A percentile compares a stretch with the other conserved stretches of the same genome.
Evolutionary conservation across 495 filamentous ascomycete species (phyloP).

Genomic region (Rhypophila decipiens): DNA sequence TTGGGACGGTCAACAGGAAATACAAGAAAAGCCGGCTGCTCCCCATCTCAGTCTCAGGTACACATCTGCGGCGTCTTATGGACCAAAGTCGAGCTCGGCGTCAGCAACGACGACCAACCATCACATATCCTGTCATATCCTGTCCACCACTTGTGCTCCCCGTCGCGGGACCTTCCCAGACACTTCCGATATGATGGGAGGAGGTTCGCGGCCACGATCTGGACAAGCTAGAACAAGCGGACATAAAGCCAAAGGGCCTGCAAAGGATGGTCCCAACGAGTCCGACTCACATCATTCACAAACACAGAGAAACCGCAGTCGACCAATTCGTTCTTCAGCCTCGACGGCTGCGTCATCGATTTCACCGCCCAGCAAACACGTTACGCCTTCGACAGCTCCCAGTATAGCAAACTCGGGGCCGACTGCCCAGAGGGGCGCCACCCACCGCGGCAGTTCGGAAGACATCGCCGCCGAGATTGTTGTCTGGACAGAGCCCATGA

Average conservation of each 20-base stretch:
- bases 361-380: constrained; percentile 5
- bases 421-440: background rate
- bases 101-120: constrained; percentile 12
- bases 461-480: constrained; percentile 31
- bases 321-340: constrained; percentile 13
- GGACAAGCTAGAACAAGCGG: constrained; percentile 16
- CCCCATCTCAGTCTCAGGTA: too few species aligned
- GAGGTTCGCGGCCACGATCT: constrained; percentile 14
- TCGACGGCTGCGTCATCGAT: background rate
- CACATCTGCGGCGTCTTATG: too few species aligned
- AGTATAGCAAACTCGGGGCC: constrained; percentile 2
- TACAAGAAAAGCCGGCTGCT: too few species aligned
- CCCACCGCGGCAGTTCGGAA: constrained; percentile 5
- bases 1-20: too few species aligned
- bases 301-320: background rate
- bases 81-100: constrained; percentile 16
- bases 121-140: background rate
- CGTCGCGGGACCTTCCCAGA: background rate
- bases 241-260: constrained; percentile 15
- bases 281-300: constrained; percentile 7
- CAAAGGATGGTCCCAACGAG: constrained; percentile 10
- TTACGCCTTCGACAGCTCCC: constrained; percentile 5
- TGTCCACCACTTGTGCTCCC: background rate
- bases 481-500: constrained; percentile 31
- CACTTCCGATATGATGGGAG: constrained; percentile 21